Conservation (phyloP, 805 yeast species). For the Schizosaccharomyces japonicus region DNA sequence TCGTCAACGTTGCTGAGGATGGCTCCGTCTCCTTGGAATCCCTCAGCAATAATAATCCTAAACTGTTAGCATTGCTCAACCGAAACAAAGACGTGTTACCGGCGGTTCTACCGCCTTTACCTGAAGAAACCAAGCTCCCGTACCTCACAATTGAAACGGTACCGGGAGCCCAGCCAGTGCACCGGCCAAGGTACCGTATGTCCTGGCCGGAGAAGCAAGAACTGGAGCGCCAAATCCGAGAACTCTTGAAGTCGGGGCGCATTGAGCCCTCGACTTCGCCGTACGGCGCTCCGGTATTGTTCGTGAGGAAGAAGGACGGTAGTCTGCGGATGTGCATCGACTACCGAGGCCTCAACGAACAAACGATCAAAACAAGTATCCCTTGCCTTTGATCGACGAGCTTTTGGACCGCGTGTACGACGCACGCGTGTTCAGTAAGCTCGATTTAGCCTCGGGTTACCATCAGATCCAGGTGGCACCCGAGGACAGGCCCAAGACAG, state of each 20-base stretch:
- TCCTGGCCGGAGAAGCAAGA: neutral
- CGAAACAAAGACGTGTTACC: no score
- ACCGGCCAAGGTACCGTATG: neutral
- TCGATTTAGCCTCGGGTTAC: conserved; percentile 12
- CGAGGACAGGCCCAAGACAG: conserved; percentile 4
- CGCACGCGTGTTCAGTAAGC: conserved; percentile 8
- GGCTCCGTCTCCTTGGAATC: no score
- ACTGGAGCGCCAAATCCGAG: neutral
- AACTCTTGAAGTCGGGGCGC: conserved; percentile 1
- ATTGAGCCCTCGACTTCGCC: conserved; percentile 4
- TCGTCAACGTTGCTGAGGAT: no score
- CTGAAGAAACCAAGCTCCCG: no score
- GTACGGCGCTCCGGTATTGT: conserved; percentile 9
- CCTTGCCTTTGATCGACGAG: conserved; percentile 9
- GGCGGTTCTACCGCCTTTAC: no score
- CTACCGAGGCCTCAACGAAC: conserved; percentile 9
- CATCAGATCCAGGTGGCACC: conserved; percentile 5
- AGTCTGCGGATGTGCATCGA: conserved; percentile 11
- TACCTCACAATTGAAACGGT: no score
- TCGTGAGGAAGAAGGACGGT: conserved; percentile 11
- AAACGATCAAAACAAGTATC: conserved; percentile 9
- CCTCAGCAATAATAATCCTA: no score
- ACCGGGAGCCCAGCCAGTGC: no score
- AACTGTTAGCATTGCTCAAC: no score
- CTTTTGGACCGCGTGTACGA: conserved; percentile 7